phyloP scores from a whole-genome alignment of 495 filamentous ascomycete genomes.

The Emericellopsis terricola region DNA sequence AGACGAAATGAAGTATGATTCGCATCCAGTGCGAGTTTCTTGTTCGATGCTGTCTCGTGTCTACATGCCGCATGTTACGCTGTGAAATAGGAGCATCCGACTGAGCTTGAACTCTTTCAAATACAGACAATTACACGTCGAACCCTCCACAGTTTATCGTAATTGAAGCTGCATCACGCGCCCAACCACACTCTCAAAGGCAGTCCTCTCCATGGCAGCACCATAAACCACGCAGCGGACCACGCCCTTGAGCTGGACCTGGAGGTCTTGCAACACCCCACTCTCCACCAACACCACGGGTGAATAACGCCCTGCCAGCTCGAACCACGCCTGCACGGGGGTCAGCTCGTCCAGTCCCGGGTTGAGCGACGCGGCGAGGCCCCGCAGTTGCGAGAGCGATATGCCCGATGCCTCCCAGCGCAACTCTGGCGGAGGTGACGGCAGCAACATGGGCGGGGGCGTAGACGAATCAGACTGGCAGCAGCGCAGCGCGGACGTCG shows the following conservation, averaged over 20 bases:
- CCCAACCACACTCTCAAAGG: slow-evolving; percentile 20
- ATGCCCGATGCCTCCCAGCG: slow-evolving; percentile 14
- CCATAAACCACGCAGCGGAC: slow-evolving; percentile 24
- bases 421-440: not conserved
- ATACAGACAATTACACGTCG: no score
- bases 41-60: no score
- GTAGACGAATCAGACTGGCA: slow-evolving; percentile 5
- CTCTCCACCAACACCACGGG: slow-evolving; percentile 5
- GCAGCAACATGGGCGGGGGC: not conserved
- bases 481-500: no score
- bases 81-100: no score
- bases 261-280: slow-evolving; percentile 12
- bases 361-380: slow-evolving; percentile 18
- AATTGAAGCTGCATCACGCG: no score
- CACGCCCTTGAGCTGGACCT: slow-evolving; percentile 12
- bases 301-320: slow-evolving; percentile 15
- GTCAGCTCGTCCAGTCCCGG: slow-evolving; percentile 19
- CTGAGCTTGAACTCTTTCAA: no score
- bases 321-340: slow-evolving; percentile 34
- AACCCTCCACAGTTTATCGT: no score
- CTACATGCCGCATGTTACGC: no score
- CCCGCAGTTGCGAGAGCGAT: slow-evolving; percentile 17
- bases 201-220: slow-evolving; percentile 19
- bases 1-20: no score
- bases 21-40: no score